phyloP scores from a whole-genome alignment of 2,329 filamentous ascomycete genomes.

The Fusarium proliferatum region DNA sequence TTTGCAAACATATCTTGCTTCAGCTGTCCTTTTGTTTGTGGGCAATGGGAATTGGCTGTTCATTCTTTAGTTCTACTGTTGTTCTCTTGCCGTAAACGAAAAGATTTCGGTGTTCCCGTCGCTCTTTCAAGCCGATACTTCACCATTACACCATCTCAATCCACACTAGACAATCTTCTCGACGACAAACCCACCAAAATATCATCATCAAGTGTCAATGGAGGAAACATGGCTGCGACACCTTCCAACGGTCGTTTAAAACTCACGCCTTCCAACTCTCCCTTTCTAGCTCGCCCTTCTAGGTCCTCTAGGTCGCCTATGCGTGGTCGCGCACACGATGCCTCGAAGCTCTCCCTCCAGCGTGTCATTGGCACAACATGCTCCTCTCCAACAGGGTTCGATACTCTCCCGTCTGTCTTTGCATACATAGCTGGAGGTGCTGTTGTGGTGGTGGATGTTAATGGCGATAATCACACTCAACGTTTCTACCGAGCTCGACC shows the following conservation, averaged over 20 bases:
- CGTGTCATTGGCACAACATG: slow-evolving; percentile 94
- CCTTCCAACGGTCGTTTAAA: slow-evolving; percentile 70
- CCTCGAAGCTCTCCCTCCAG: slow-evolving; percentile 76
- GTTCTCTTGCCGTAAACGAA: neutral
- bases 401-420: slow-evolving; percentile 81
- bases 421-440: slow-evolving; percentile 94
- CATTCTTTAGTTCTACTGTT: slow-evolving; percentile 7
- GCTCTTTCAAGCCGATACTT: slow-evolving; percentile 18
- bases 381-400: slow-evolving; percentile 85
- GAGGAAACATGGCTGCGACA: slow-evolving; percentile 68
- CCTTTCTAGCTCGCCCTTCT: slow-evolving; percentile 69
- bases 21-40: slow-evolving; percentile 13
- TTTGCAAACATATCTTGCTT: slow-evolving; percentile 40
- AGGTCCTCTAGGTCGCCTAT: slow-evolving; percentile 72
- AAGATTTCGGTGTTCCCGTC: neutral
- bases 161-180: slow-evolving; percentile 8
- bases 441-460: slow-evolving; percentile 87
- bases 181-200: slow-evolving; percentile 21
- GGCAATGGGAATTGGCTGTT: slow-evolving; percentile 14
- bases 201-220: slow-evolving; percentile 57
- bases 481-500: slow-evolving; percentile 92
- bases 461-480: slow-evolving; percentile 75
- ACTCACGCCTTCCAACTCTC: slow-evolving; percentile 81
- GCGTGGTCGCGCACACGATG: slow-evolving; percentile 63
- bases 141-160: slow-evolving; percentile 14